Conservation (phyloP, 352 stramenopile species). For the Pythium chondricola region DNA sequence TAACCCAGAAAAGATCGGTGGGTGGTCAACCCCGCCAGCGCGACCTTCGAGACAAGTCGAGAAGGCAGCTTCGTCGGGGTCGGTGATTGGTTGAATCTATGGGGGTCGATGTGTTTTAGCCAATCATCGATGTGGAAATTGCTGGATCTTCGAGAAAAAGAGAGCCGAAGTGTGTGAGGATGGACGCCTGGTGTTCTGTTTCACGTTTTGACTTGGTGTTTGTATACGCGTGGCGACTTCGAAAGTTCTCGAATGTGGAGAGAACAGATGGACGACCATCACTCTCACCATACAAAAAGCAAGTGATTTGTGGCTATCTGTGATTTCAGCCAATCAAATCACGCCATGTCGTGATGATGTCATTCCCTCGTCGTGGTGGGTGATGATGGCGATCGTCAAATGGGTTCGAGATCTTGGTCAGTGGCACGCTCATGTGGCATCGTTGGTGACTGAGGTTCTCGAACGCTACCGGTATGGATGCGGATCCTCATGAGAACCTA, state of each 20-base stretch:
- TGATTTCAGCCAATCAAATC: constrained; percentile 20
- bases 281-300: constrained; percentile 2
- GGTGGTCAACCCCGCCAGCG: neutral
- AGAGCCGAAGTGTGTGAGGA: constrained; percentile 4
- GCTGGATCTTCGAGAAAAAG: constrained; percentile 8
- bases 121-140: constrained; percentile 4
- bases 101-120: neutral
- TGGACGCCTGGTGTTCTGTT: neutral
- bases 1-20: constrained; percentile 20
- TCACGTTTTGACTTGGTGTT: constrained; percentile 7
- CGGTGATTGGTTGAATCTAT: constrained; percentile 14
- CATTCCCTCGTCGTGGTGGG: neutral
- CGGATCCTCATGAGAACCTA: no score
- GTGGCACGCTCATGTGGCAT: constrained; percentile 7
- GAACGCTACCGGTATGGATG: no score
- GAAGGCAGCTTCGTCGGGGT: neutral
- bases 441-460: no score
- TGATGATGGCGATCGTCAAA: no score
- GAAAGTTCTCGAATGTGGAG: constrained; percentile 23
- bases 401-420: no score
- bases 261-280: constrained; percentile 1
- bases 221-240: constrained; percentile 10
- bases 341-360: constrained; percentile 5
- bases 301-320: neutral
- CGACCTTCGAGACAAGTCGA: constrained; percentile 23